Evolutionary conservation across 2,329 filamentous ascomycete species (phyloP).

Genomic region (Laburnicola sp.): DNA sequence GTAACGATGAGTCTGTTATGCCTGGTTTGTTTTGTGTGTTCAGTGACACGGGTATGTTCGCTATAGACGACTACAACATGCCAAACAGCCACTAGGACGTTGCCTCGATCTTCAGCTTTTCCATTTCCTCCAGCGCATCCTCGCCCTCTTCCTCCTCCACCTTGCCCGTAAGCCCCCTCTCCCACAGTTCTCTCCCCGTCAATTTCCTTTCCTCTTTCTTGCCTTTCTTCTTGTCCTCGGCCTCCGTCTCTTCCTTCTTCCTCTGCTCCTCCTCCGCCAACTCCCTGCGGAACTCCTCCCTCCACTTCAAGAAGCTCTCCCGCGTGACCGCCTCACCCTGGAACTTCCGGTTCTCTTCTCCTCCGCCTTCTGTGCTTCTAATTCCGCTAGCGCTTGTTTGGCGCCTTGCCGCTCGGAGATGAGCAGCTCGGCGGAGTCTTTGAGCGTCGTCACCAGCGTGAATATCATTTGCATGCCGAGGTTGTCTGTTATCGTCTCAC

Average conservation of each 20-base stretch:
- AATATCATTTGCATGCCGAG: constrained; percentile 98
- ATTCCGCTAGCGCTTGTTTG: constrained; percentile 57
- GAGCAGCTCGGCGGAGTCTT: constrained; percentile 87
- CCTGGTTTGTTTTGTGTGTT: too few species aligned
- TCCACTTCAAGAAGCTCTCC: constrained; percentile 83
- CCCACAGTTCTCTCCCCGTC: constrained; percentile 60
- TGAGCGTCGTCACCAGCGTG: constrained; percentile 81
- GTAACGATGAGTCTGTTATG: too few species aligned
- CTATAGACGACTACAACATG: too few species aligned
- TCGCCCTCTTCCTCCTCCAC: constrained; percentile 67
- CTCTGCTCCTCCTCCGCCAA: constrained; percentile 69
- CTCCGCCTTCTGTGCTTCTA: constrained; percentile 67
- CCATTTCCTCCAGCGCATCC: constrained; percentile 53
- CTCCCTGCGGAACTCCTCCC: constrained; percentile 75
- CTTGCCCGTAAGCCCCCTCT: constrained; percentile 61
- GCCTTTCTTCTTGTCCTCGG: constrained; percentile 59
- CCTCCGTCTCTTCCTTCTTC: constrained; percentile 69
- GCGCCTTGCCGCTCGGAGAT: constrained; percentile 72
- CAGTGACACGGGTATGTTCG: too few species aligned
- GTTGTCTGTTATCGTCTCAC: constrained; percentile 83
- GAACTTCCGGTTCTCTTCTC: constrained; percentile 95
- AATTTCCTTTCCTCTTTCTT: constrained; percentile 78
- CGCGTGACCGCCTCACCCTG: constrained; percentile 86
- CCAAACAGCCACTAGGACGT: constrained; percentile 23
- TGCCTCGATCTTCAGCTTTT: constrained; percentile 53